Conservation (phyloP, 345 rosid genomes). For the Dovyalis caffra region DNA sequence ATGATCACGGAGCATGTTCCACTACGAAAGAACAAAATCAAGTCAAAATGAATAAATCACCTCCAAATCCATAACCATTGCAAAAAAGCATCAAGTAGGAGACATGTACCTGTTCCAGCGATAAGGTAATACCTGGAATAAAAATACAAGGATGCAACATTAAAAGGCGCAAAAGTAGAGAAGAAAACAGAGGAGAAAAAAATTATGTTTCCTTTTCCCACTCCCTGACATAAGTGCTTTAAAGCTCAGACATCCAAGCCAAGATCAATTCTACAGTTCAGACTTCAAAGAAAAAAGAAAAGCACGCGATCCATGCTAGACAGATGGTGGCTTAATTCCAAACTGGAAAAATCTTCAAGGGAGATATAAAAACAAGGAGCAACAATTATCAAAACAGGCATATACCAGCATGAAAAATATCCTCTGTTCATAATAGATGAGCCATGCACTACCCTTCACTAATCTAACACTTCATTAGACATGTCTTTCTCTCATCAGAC, state of each 20-base stretch:
- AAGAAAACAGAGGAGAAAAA: background rate
- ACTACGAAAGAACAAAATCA: constrained; percentile 38
- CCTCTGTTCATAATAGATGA: background rate
- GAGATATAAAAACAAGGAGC: background rate
- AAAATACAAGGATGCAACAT: background rate
- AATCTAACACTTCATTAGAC: background rate
- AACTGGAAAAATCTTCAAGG: background rate
- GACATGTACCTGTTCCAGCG: constrained; percentile 75
- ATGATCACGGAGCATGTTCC: constrained; percentile 61
- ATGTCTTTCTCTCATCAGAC: background rate
- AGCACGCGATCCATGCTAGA: background rate
- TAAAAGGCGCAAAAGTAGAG: background rate
- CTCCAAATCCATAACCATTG: background rate
- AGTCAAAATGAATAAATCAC: background rate
- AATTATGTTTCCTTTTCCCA: background rate
- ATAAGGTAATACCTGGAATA: constrained; percentile 68
- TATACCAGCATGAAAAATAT: background rate
- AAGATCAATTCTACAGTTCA: background rate
- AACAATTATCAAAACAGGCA: background rate
- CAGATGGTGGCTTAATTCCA: background rate
- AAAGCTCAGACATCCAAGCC: background rate
- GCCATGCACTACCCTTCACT: background rate
- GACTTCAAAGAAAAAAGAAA: background rate
- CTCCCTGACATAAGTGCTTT: too few species aligned
- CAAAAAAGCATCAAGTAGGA: background rate